Percentiles rank a stretch among this genome's conserved stretches.
These are phyloP conservation scores for Pyrenophora seminiperda DNA, from an alignment of 2,329 filamentous ascomycete species.

Conservation along the genomic window DNA sequence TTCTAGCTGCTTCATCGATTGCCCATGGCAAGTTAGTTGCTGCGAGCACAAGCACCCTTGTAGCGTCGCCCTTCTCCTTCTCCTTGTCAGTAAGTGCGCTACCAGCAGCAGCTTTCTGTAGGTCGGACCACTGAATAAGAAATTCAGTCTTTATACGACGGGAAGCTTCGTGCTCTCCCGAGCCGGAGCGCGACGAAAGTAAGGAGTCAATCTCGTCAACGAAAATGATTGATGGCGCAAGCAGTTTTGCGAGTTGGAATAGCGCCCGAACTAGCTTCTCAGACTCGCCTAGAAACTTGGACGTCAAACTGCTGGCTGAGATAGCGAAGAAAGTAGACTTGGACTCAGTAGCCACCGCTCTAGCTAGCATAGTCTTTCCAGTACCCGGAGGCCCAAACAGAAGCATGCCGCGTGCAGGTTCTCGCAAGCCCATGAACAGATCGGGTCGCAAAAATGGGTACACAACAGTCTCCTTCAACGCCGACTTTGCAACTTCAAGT, in stretches of 20 bases:
- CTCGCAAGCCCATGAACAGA: conserved; percentile 91
- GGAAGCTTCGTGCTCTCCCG: conserved; percentile 87
- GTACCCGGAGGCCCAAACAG: conserved; percentile 97
- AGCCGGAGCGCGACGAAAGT: conserved; percentile 77
- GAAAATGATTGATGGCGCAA: conserved; percentile 96
- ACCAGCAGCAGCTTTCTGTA: conserved; percentile 89
- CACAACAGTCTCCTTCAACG: conserved; percentile 92
- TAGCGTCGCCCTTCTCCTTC: conserved; percentile 77
- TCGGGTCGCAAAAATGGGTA: conserved; percentile 96
- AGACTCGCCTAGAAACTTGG: conserved; percentile 93
- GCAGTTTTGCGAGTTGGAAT: conserved; percentile 83
- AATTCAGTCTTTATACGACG: conserved; percentile 97
- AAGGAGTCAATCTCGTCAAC: conserved; percentile 98
- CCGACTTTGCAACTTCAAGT: conserved; percentile 85
- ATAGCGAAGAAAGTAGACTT: conserved; percentile 97
- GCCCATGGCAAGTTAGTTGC: conserved; percentile 97
- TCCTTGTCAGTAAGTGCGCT: conserved; percentile 71
- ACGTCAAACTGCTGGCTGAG: conserved; percentile 89
- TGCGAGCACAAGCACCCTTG: conserved; percentile 86
- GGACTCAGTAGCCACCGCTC: conserved; percentile 92
- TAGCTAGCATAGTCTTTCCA: conserved; percentile 96
- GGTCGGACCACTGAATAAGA: conserved; percentile 93
- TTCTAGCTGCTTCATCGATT: conserved; percentile 91
- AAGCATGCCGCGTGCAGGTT: conserved; percentile 93
- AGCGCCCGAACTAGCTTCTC: conserved; percentile 94